phyloP scores from a whole-genome alignment of 192 early-diverging fungal species.

The Spinellus fusiger region DNA sequence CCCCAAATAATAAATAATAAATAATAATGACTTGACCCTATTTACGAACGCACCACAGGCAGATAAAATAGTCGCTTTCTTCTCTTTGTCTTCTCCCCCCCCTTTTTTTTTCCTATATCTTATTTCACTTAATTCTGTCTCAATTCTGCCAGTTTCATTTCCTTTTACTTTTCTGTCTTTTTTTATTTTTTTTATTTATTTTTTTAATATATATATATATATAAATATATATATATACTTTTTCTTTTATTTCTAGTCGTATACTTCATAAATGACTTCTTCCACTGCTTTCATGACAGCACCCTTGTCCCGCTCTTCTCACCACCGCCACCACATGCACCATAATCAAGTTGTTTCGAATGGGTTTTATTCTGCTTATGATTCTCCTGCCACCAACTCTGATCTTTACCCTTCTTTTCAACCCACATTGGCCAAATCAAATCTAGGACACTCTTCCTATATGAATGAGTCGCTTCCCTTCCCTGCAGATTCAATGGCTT shows the following conservation, averaged over 20 bases:
- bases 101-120: neutral
- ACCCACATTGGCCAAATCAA: neutral
- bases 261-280: neutral
- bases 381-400: neutral
- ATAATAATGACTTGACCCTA: neutral
- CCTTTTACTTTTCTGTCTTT: neutral
- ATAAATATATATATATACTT: neutral
- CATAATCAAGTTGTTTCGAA: neutral
- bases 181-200: neutral
- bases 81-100: neutral
- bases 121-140: neutral
- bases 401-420: neutral
- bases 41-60: no score
- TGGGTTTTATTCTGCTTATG: neutral
- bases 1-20: neutral
- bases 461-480: neutral
- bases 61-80: no score
- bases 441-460: neutral
- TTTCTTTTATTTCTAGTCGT: neutral
- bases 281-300: neutral
- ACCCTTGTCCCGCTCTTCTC: neutral
- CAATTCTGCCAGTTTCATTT: neutral
- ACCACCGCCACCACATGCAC: neutral
- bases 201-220: neutral
- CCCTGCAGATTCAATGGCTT: neutral